Percentiles rank a stretch among this genome's conserved stretches.
These are phyloP conservation scores for Leccinum angustisporum DNA, from an alignment of 1,284 basidiomycete species.

Conservation along the genomic window DNA sequence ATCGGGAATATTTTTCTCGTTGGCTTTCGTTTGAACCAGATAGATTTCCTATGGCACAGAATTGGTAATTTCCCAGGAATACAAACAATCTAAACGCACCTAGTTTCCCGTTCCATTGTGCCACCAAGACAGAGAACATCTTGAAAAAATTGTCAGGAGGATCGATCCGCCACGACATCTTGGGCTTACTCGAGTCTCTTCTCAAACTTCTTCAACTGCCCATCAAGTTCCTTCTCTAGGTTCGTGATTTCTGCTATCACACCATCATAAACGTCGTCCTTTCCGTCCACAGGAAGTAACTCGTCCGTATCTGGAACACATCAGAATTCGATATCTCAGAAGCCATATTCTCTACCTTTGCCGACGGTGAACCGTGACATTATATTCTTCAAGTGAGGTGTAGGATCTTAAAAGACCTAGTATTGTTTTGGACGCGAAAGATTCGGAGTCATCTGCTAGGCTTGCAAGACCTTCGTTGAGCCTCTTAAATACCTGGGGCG, in stretches of 20 bases:
- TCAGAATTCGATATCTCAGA: constrained; percentile 12
- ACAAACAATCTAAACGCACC: constrained; percentile 36
- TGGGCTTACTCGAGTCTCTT: constrained; percentile 54
- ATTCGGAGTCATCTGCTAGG: constrained; percentile 66
- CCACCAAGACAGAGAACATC: constrained; percentile 71
- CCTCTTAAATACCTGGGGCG: constrained; percentile 67
- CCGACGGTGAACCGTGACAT: constrained; percentile 65
- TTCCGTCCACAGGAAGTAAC: constrained; percentile 76
- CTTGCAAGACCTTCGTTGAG: constrained; percentile 65
- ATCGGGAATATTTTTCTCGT: constrained; percentile 66
- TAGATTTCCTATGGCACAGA: constrained; percentile 73
- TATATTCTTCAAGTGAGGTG: constrained; percentile 68
- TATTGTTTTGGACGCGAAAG: constrained; percentile 77
- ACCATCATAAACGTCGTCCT: constrained; percentile 80
- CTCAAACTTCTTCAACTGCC: constrained; percentile 59
- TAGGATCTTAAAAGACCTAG: constrained; percentile 66
- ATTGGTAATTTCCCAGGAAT: constrained; percentile 2
- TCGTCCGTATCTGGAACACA: constrained; percentile 55
- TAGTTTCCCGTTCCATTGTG: constrained; percentile 84
- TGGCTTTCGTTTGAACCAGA: constrained; percentile 71
- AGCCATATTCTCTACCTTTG: constrained; percentile 50
- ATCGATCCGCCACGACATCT: constrained; percentile 10
- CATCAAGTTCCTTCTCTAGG: constrained; percentile 72
- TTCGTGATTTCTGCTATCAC: constrained; percentile 68
- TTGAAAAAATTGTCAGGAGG: constrained; percentile 26